phyloP scores from a whole-genome alignment of 1,139 yeast species.

The Kodamaea derodonti region DNA sequence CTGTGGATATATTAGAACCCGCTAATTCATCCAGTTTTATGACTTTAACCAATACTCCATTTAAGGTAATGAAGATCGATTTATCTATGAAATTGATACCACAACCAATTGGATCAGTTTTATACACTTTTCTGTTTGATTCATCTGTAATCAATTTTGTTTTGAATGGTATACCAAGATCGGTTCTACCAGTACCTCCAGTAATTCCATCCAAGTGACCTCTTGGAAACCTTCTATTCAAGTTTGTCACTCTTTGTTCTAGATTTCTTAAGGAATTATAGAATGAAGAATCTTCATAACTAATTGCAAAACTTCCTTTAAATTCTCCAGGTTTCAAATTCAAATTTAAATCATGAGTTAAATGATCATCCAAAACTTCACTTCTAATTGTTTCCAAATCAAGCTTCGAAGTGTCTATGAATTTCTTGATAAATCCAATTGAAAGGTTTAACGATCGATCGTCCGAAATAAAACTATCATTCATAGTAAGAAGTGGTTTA shows the following conservation, averaged over 20 bases:
- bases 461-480: slow-evolving; percentile 33
- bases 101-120: slow-evolving; percentile 71
- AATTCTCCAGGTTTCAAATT: slow-evolving; percentile 36
- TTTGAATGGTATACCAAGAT: slow-evolving; percentile 36
- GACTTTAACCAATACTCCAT: slow-evolving; percentile 55
- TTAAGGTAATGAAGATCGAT: slow-evolving; percentile 72
- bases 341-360: slow-evolving; percentile 17
- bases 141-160: slow-evolving; percentile 15
- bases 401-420: slow-evolving; percentile 15
- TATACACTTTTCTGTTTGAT: slow-evolving; percentile 17
- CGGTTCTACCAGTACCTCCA: slow-evolving; percentile 25
- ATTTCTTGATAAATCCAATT: slow-evolving; percentile 35
- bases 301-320: slow-evolving; percentile 41
- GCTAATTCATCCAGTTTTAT: slow-evolving; percentile 30
- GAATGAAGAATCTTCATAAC: slow-evolving; percentile 39
- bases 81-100: slow-evolving; percentile 70
- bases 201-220: slow-evolving; percentile 25
- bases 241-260: slow-evolving; percentile 34
- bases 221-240: slow-evolving; percentile 38
- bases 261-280: slow-evolving; percentile 35
- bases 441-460: slow-evolving; percentile 31
- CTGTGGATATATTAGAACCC: slow-evolving; percentile 20
- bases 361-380: slow-evolving; percentile 18
- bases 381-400: slow-evolving; percentile 31
- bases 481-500: slow-evolving; percentile 31